Evolutionary conservation across 805 yeast species (phyloP), one percentile per base, ranked within the genome.

Genomic region (Nematodospora valgi): DNA sequence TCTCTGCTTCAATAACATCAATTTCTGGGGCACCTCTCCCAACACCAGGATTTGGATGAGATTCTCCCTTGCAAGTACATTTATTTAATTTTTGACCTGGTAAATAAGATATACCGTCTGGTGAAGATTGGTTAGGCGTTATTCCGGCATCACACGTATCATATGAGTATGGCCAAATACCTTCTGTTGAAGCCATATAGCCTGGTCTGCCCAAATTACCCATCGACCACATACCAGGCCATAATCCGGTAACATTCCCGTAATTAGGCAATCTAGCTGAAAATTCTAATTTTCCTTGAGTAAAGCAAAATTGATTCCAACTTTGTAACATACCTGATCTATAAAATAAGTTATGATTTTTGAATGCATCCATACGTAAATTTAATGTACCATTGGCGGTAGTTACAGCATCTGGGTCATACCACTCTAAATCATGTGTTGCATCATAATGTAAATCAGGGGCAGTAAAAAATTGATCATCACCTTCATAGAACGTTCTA

Each of bases 1-100:
- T 75, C 46, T 86, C 88, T 44, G 82, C 96, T 74, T 91, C 98
- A 34, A 91, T 57, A 29, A 81, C 78, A 76, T 91, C 98, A 48
- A 91, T 86, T 70, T 88, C 97, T 7, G 68, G 68, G 0, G 68
- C 69, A 21, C 69, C 69, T 43, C 69, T 52, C 6, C 61, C 69
- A 13, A 46, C 47, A 10, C 69, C 69, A 6, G 48, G 45, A 43
- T 61, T 63, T 12, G 69, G 69, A 40, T 63, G 69, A 27, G 58
- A 63, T 39, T 48, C 58, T 2, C 65, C 65, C 14, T 49, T 46
- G 44, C 69, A 63, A 4, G 65, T 59, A 46, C 69, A 63, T 21
- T 26, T 18, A 39, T 52, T 61, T 28, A 63, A 50, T 29, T 48
- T 51, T 41, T 63, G 69, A 22, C 68, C 68, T 12, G 69, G 68